phyloP scores from a whole-genome alignment of 1,284 basidiomycete genomes.

The Puccinia coronata region DNA sequence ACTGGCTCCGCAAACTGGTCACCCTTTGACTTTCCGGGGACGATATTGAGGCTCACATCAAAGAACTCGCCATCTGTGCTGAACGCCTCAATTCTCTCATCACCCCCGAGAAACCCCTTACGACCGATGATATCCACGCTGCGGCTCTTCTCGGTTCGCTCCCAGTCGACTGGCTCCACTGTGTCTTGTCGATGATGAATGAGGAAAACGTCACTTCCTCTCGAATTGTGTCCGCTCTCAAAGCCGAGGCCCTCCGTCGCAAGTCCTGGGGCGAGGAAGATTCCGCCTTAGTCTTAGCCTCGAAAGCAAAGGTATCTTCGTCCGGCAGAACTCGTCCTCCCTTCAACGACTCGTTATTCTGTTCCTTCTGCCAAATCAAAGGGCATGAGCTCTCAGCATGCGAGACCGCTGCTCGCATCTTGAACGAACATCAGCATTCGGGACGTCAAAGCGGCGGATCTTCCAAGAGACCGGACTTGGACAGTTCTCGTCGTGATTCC shows the following conservation, averaged over 20 bases:
- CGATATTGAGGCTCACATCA: no score
- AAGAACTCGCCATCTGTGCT: no score
- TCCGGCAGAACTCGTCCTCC: not conserved
- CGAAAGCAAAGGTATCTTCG: not conserved
- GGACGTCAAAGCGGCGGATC: no score
- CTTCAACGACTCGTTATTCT: not conserved
- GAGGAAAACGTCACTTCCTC: not conserved
- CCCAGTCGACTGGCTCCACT: conserved; percentile 11
- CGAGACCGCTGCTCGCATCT: not conserved
- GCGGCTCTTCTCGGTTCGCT: not conserved
- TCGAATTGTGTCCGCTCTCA: conserved; percentile 2
- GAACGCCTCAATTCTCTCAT: no score
- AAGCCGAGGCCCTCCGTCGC: not conserved
- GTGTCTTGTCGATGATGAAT: conserved; percentile 23
- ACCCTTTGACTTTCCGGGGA: not conserved
- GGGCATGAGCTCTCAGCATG: not conserved
- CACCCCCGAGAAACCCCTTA: no score
- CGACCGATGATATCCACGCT: no score
- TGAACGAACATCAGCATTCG: not conserved
- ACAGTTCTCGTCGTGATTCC: no score
- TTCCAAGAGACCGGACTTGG: no score
- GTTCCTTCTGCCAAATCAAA: not conserved
- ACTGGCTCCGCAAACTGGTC: not conserved
- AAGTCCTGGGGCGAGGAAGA: not conserved
- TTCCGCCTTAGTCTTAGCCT: not conserved